Percentiles rank a stretch among this genome's conserved stretches.
Evolutionary conservation across 1,284 basidiomycete species (phyloP).

Genomic region (Sparassis latifolia): DNA sequence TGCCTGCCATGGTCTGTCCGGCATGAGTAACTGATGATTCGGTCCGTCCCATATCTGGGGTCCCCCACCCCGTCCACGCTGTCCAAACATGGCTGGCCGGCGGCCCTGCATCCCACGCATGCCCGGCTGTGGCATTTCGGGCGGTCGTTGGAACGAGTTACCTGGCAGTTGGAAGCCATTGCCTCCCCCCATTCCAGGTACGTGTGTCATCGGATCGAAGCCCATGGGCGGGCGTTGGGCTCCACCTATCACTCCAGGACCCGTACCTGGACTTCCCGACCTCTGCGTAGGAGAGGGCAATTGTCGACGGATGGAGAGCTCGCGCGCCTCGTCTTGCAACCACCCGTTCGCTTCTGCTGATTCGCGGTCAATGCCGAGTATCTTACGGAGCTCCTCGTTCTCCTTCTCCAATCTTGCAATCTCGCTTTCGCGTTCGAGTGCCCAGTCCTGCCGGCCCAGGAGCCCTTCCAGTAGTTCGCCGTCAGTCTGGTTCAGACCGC

Average conservation of each 20-base stretch:
- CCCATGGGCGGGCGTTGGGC: conserved; percentile 1
- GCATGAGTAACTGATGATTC: conserved; percentile 7
- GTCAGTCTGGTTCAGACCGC: neutral
- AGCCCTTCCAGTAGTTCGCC: conserved; percentile 15
- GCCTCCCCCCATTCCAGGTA: conserved; percentile 4
- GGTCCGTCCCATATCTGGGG: conserved; percentile 13
- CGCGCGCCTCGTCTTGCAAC: conserved; percentile 26
- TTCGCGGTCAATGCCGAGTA: conserved; percentile 65
- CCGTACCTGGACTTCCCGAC: conserved; percentile 11
- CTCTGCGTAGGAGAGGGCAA: conserved; percentile 1
- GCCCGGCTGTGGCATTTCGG: conserved; percentile 17
- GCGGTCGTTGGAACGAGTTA: conserved; percentile 9
- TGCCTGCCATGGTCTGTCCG: conserved; percentile 10
- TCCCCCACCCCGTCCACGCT: conserved; percentile 22
- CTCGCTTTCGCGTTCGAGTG: conserved; percentile 78
- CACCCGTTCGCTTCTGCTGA: conserved; percentile 44
- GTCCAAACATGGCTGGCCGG: conserved; percentile 26
- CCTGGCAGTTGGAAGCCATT: conserved; percentile 4
- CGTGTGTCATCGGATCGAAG: conserved; percentile 3
- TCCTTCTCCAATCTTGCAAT: conserved; percentile 74
- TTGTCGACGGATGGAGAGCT: conserved; percentile 16
- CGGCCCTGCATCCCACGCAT: conserved; percentile 24
- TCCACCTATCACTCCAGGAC: conserved; percentile 1
- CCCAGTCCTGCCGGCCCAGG: conserved; percentile 64
- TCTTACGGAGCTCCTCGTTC: conserved; percentile 69